Base-by-base conservation (phyloP, 2,329 filamentous ascomycete genomes). In the Hawksworthiomyces lignivorus region DNA sequence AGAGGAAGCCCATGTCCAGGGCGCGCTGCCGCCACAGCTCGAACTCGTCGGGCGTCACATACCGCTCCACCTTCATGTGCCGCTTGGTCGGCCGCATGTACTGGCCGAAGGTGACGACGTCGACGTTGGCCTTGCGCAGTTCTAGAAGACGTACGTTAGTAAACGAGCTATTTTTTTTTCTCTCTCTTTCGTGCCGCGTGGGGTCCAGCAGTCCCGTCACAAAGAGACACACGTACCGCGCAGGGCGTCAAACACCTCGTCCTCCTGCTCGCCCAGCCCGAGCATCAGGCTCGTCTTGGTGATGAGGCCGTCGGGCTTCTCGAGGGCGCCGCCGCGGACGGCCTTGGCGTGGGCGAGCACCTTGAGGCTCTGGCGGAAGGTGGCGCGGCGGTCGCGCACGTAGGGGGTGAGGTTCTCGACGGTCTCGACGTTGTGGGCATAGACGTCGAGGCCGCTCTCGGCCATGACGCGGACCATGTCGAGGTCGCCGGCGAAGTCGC, bases 241-340 rank as follows among this genome's bases (percentile, higher is more conserved):
- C 46, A 97, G 64, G 1, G 90, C 79, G 49, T 85, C 77, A 75
- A 80, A 83, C 1, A 98, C 63, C 65, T 97, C 84, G 15, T 84
- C 76, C 55, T 97, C 89, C 20, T 82, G 88, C 72, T 98, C 92
- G 11, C 92, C 92, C 5, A 98, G 67, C 4, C 92, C 92, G 19
- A 98, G 73, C 92, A 98, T 98, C 49, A 98, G 79, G 53, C 87
- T 95, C 1, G 92, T 97, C 74, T 98, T 98, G n/a, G 92, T 98
- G 55, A 98, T 94, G 46, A 97, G 74, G 4, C 76, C 76, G 41
- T 31, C 31, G 27, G 33, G 36, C 33, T 36, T 7, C 36, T 46
- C 46, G 28, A 27, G 19, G 2, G 82, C 77, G 48, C 69, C 62
- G 43, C 73, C 71, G 45, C 76, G 78, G 2, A 84, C 78, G 46